Base-by-base conservation (phyloP, 2,329 filamentous ascomycete species). In the Colletotrichum australisinense region DNA sequence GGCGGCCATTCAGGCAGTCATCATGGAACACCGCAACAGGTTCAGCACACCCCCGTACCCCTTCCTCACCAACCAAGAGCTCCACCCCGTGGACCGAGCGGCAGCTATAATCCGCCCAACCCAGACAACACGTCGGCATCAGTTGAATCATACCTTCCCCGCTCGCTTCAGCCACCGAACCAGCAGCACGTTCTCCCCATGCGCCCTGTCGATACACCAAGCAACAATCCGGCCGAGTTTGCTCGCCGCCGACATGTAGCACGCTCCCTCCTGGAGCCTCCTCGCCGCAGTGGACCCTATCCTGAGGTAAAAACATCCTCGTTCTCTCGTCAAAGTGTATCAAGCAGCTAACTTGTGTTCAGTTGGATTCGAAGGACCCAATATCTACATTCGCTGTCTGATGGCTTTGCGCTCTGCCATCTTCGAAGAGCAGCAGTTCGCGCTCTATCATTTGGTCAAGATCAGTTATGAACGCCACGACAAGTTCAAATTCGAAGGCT, bases 401-500 rank as follows among this genome's bases (percentile, higher is more conserved):
- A 92, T 95, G 77, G 93, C 95, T 5, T 85, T 99, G 30, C 93
- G 94, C 75, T 98, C 95, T 16, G 91, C 91, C 2, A 90, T 97
- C 30, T 89, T 89, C 4, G 89, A 92, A 14, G 96, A 99, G 80
- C 93, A 98, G 78, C 92, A 94, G n/a, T 98, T 97, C 83, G 96
- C 95, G 0, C 86, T 98, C 12, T 95, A 97, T 78, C 96, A 98
- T 78, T 85, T 98, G 4, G 95, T 98, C 73, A 97, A 98, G 81
- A 98, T 98, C 32, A 98, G 95, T 0, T 97, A 93, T 79, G 95
- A 98, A 82, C 91, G 95, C 56, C 96, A 96, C 58, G 97, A 98
- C 81, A 98, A 98, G 82, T 98, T 97, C 84, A 93, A 94, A 74
- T 98, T 98, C 76, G 95, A 97, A 77, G 94, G 94, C 5, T 98